A percentile compares a stretch with the other conserved stretches of the same genome.
phyloP scores from a whole-genome alignment of 257 asterid genomes.

The Leptodermis oblonga region DNA sequence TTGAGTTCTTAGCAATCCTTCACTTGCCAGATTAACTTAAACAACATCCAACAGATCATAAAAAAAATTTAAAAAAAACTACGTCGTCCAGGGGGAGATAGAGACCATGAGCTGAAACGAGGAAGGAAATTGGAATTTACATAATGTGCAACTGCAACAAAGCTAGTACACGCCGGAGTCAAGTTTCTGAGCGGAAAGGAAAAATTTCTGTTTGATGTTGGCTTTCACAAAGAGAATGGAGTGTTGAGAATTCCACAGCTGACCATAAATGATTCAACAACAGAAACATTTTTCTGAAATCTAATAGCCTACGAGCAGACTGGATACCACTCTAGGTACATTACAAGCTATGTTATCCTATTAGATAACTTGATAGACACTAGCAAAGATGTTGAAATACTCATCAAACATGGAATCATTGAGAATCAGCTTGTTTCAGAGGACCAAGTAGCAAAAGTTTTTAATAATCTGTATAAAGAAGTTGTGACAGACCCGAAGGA shows the following conservation, averaged over 20 bases:
- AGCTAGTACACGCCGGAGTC: conserved; percentile 28
- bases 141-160: conserved; percentile 24
- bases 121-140: conserved; percentile 18
- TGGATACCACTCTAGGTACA: conserved; percentile 13
- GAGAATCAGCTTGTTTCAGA: conserved; percentile 10
- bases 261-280: conserved; percentile 13
- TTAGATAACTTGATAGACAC: too few relatives aligned
- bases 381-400: conserved; percentile 20
- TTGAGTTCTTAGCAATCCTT: conserved; percentile 21
- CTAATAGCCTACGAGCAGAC: conserved; percentile 27
- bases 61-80: too few relatives aligned
- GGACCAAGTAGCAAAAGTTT: conserved; percentile 20
- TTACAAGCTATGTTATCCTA: conserved; percentile 28
- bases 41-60: not conserved
- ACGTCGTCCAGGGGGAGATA: too few relatives aligned
- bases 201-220: conserved; percentile 16
- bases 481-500: too few relatives aligned
- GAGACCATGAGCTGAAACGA: too few relatives aligned
- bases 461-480: conserved; percentile 29
- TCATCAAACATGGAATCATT: conserved; percentile 11
- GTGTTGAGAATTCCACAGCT: conserved; percentile 19
- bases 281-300: conserved; percentile 26
- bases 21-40: too few relatives aligned
- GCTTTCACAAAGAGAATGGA: conserved; percentile 16
- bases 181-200: conserved; percentile 1